Base-by-base conservation (phyloP, 225 moss, liverwort and hornwort species). In the Lunularia cruciata region DNA sequence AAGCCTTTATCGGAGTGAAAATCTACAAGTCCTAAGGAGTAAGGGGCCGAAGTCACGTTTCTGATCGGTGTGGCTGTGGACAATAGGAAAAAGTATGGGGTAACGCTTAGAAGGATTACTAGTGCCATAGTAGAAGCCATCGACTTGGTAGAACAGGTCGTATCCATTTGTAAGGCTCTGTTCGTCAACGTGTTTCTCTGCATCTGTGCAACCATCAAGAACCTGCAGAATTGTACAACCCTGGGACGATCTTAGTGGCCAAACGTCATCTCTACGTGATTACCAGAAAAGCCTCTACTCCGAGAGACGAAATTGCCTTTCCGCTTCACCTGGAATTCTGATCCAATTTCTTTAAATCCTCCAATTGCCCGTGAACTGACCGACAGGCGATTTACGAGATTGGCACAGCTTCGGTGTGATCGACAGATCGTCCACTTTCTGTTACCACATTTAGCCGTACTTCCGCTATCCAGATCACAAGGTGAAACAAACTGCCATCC, bases 1-100 rank as follows among this genome's bases (percentile, higher is more conserved):
- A 68, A 72, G 13, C 69, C 68, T 58, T 47, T 69, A 27, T 64
- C 75, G 8, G 58, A 56, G 19, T 55, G 61, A 1, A 68, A 49
- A 71, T 74, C 60, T 32, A 65, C 47, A 5, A 48, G 54, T 23
- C 57, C 69, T 16, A 64, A 16, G 22, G 76, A 63, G 8, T 72
- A 33, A 56, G 16, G 48, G 20, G 72, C 39, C 30, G 42, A 22
- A 51, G 65, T 49, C 30, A 57, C 51, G 23, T 63, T 57, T 46
- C 43, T 65, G 63, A 12, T 43, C 10, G 57, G 13, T 20, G 63
- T 57, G 47, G 72, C 64, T 26, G 63, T 56, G 48, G 64, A 56
- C 33, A 73, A 13, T 19, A 36, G 57, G 53, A 39, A 61, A 0
- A 69, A 42, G 47, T 36, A 27, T 20, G 49, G 23, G 34, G 40